Percentiles rank a stretch among this genome's conserved stretches.
phyloP scores from a whole-genome alignment of 2,329 filamentous ascomycete species.

The Aspergillus floridensis region DNA sequence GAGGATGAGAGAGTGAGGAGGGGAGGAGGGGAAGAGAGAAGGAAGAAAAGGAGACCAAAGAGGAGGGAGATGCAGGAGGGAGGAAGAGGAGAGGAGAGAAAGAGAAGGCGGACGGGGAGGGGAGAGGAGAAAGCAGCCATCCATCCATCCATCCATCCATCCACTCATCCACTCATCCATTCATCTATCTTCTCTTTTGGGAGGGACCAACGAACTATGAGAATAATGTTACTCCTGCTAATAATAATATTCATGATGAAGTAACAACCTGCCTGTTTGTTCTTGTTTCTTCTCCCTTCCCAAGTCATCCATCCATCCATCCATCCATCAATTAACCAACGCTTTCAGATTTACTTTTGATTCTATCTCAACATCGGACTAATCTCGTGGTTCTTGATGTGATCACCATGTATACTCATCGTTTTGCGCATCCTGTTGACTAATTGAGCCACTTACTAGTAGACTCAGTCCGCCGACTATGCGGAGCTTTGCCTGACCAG shows the following conservation, averaged over 20 bases:
- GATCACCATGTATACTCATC: not conserved
- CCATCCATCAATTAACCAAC: no score
- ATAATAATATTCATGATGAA: no score
- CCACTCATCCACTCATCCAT: no score
- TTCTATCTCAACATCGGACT: not conserved
- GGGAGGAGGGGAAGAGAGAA: not conserved
- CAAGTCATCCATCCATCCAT: no score
- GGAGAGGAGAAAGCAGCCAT: not conserved
- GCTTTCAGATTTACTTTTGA: not conserved
- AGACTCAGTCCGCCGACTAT: no score
- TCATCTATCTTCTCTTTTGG: constrained; percentile 1
- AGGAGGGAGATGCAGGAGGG: constrained; percentile 7
- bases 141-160: no score
- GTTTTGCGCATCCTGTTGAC: not conserved
- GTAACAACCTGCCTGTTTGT: not conserved
- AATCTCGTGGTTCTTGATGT: not conserved
- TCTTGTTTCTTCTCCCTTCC: no score
- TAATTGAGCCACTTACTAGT: no score
- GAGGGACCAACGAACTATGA: constrained; percentile 8
- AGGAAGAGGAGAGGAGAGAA: constrained; percentile 7
- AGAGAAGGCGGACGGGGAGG: constrained; percentile 1
- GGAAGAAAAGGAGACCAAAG: not conserved
- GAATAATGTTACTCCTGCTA: not conserved
- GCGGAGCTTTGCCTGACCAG: not conserved
- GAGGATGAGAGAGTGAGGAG: not conserved